These are phyloP conservation scores for Stephania yunnanensis DNA, from an alignment of 164 flowering plant genomes.

Conservation along the genomic window DNA sequence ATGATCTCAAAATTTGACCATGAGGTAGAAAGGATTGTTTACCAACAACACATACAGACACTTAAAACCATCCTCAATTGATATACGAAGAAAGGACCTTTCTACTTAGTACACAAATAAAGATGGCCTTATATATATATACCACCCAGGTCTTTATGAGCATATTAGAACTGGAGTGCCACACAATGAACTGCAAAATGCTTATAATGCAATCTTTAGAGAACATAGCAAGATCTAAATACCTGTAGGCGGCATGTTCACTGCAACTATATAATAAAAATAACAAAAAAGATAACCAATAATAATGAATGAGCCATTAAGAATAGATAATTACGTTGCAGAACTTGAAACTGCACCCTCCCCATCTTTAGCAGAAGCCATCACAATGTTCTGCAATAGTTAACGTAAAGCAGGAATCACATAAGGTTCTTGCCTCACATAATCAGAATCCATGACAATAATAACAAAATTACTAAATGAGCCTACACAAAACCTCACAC, in stretches of 20 bases:
- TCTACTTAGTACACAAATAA: no score
- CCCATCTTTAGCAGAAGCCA: constrained; percentile 11
- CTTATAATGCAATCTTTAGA: not conserved
- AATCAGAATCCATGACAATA: not conserved
- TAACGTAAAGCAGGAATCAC: not conserved
- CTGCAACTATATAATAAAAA: not conserved
- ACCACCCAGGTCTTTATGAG: no score
- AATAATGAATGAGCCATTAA: not conserved
- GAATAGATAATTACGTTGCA: constrained; percentile 6
- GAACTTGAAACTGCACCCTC: constrained; percentile 2
- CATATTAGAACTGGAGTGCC: not conserved
- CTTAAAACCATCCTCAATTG: not conserved
- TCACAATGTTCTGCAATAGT: not conserved
- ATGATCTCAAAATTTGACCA: not conserved
- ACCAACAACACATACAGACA: not conserved
- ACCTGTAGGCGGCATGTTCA: not conserved
- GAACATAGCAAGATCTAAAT: not conserved
- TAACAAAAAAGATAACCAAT: not conserved
- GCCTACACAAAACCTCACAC: not conserved
- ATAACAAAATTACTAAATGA: not conserved
- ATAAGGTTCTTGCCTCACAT: not conserved
- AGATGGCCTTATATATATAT: no score
- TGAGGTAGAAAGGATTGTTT: not conserved
- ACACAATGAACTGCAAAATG: not conserved
- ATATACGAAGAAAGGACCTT: not conserved